Evolutionary conservation across 805 yeast species (phyloP), one percentile per base, ranked within the genome.

Genomic region (Metschnikowia lunata): DNA sequence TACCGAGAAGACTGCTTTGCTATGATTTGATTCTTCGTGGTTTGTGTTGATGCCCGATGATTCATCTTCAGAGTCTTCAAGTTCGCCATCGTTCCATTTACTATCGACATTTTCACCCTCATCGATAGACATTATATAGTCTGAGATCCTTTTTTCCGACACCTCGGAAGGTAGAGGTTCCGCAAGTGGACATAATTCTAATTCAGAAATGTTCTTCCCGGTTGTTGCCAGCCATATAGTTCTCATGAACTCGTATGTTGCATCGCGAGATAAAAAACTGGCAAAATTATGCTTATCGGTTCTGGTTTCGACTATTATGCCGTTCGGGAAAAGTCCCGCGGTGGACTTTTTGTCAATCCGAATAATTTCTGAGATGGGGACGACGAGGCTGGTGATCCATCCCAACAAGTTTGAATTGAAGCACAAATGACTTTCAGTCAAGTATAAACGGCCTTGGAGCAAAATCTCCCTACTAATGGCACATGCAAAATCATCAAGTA

Each of bases 241-340:
- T 50, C 77, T 80, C 51, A 93, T 70, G 45, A 88, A 75, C 36
- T 82, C 84, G 52, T 78, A 78, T 0, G 95, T 83, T 7, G 81
- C 63, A 60, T 91, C 97, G 45, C 97, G 75, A 1, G 91, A 79
- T 7, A 88, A 69, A 58, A 91, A 89, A 43, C 95, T 87, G 11
- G 96, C 97, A 71, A 91, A 90, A 14, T 80, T 79, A 55, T 88
- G 86, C 49, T 78, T 79, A 5, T 74, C 77, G 63, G 72, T 77
- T 31, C 66, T 71, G 0, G 93, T 85, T 53, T 81, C 83, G 23
- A 88, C 72, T 6, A 77, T 68, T 34, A 91, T 88, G 3, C 96
- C 97, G 60, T 91, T 91, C 18, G 96, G 95, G 57, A 91, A 88
- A 23, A 91, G 69, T 0, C 95, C 96, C 6, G 88, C 97, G 0